Evolutionary conservation across 192 early-diverging fungal species (phyloP), one percentile per base, ranked within the genome.

Genomic region (Podila epicladia): DNA sequence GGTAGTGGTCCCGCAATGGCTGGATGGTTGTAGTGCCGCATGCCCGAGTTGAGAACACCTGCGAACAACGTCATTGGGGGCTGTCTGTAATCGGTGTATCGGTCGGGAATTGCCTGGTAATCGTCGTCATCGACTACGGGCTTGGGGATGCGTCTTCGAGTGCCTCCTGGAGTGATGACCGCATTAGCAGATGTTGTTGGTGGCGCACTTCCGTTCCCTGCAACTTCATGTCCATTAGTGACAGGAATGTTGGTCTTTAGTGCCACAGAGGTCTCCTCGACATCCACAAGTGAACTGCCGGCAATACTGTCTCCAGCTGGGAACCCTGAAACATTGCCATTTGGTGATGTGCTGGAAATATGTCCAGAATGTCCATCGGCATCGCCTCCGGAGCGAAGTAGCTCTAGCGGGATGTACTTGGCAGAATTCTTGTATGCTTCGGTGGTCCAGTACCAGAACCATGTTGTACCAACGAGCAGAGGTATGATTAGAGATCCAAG

Each of bases 81-180:
- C 73, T 95, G 89, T 33, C 68, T 75, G 70, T 91, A 95, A 70
- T 95, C 92, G 9, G 93, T 95, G 58, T 87, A 91, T 32, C 87
- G 71, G 53, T 90, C 88, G 2, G 92, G 85, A 32, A 87, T 85
- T 0, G 90, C 90, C 33, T 84, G 84, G 49, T 87, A 90, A 58
- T 92, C 88, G 15, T 93, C 85, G 37, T 93, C 89, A 59, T 93
- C 91, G 6, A 87, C 71, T 0, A 84, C 74, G 8, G 64, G 67
- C 63, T 69, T 78, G 35, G 69, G 82, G 48, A 72, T 72, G 4
- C 4, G 33, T 24, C 65, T 61, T 24, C 53, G 41, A 17, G 33
- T 73, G 1, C 63, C 71, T 49, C 67, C 63, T 26, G 64, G 65
- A 12, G 58, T 71, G 48, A 68, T 61, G 11, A 69, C 72, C 20